These are phyloP conservation scores for Nicotiana knightiana DNA, from an alignment of 257 asterid genomes.

Conservation along the genomic window DNA sequence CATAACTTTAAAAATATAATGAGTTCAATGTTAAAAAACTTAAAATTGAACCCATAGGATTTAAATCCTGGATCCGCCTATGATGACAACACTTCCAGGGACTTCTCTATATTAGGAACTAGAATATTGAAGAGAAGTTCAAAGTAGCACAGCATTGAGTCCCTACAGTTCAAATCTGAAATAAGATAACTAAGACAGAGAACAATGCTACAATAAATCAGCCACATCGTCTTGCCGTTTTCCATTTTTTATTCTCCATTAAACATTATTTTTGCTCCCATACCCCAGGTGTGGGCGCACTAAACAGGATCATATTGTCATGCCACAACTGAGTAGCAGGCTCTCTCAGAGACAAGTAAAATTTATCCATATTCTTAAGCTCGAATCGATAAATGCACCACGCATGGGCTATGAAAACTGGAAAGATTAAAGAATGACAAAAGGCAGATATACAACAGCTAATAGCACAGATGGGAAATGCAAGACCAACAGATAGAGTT, in stretches of 20 bases:
- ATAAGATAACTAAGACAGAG: background rate
- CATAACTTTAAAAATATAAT: too few relatives aligned
- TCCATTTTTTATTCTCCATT: background rate
- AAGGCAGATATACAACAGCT: background rate
- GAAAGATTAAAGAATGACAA: background rate
- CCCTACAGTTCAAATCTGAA: slow-evolving; percentile 8
- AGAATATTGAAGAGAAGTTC: slow-evolving; percentile 23
- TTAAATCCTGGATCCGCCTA: too few relatives aligned
- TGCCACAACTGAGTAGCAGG: background rate
- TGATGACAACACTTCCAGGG: slow-evolving; percentile 29
- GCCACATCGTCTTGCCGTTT: background rate
- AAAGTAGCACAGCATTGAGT: slow-evolving; percentile 37
- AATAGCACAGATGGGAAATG: slow-evolving; percentile 3
- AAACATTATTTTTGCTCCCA: background rate
- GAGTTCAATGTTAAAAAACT: too few relatives aligned
- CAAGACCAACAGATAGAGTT: background rate
- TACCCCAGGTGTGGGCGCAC: background rate
- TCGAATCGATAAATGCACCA: background rate
- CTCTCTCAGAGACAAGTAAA: background rate
- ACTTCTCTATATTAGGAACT: slow-evolving; percentile 31
- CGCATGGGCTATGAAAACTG: background rate
- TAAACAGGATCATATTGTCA: background rate
- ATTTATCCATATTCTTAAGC: background rate
- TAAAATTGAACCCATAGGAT: too few relatives aligned
- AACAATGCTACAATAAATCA: background rate